These are phyloP conservation scores for Solanum chmielewskii DNA, from an alignment of 257 asterid genomes.

Conservation along the genomic window DNA sequence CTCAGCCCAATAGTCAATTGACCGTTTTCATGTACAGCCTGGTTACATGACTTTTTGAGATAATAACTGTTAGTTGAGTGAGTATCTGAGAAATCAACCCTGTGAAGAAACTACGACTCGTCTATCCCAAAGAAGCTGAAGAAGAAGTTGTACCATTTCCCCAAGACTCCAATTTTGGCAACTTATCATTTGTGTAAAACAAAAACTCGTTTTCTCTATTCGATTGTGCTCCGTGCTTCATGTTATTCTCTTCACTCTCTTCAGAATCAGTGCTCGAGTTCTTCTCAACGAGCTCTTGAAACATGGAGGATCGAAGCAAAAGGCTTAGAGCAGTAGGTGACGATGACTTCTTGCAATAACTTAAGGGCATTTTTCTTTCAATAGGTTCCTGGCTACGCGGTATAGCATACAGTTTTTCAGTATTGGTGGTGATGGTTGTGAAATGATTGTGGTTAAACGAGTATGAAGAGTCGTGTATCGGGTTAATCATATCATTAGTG, in stretches of 20 bases:
- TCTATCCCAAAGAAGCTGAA: background rate
- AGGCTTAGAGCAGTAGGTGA: conserved; percentile 61
- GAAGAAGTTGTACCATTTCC: conserved; percentile 1
- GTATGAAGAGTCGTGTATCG: conserved; percentile 6
- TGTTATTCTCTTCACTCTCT: background rate
- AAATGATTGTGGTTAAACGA: conserved; percentile 12
- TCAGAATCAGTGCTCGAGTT: conserved; percentile 3
- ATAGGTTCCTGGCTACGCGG: conserved; percentile 38
- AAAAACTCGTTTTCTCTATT: background rate
- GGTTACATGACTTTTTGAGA: background rate
- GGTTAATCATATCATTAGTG: conserved; percentile 2
- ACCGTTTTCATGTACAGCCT: background rate
- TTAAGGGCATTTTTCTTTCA: conserved; percentile 51
- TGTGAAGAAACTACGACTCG: background rate
- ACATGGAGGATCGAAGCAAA: conserved; percentile 56
- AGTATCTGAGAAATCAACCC: background rate
- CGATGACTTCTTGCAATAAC: conserved; percentile 25
- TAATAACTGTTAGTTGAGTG: background rate
- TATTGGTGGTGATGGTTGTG: background rate
- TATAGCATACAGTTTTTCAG: conserved; percentile 11
- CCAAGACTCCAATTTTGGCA: conserved; percentile 3
- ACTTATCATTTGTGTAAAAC: conserved; percentile 3
- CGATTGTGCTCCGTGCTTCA: background rate
- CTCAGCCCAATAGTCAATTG: background rate
- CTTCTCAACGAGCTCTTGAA: conserved; percentile 52